Evolutionary conservation across 176 grass and related monocot species (phyloP).

Genomic region (Phoenix dactylifera): DNA sequence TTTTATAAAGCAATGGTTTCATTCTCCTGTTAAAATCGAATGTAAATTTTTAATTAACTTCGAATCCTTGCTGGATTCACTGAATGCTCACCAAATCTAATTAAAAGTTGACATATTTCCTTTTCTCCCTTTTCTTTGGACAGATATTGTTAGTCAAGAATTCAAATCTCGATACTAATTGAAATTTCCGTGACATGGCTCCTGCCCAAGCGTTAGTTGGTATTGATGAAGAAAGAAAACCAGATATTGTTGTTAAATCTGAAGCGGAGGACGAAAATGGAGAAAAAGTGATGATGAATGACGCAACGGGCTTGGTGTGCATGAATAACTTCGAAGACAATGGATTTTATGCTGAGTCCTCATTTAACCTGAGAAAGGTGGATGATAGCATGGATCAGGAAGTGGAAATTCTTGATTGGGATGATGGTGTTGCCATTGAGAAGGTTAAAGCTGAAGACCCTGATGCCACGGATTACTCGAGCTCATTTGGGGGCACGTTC

Average conservation of each 20-base stretch:
- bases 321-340: constrained; percentile 1
- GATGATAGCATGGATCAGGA: constrained; percentile 3
- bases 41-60: too few relatives aligned
- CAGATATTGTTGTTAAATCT: constrained; percentile 12
- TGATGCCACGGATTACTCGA: constrained; percentile 73
- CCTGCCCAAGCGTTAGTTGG: constrained; percentile 25
- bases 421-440: neutral
- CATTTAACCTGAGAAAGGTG: neutral
- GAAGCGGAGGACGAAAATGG: constrained; percentile 16
- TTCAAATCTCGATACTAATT: neutral
- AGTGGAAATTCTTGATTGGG: constrained; percentile 26
- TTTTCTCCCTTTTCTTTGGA: neutral
- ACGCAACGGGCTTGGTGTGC: constrained; percentile 3
- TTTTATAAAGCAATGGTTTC: too few relatives aligned
- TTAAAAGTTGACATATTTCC: too few relatives aligned
- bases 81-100: too few relatives aligned
- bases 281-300: neutral
- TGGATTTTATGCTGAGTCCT: neutral
- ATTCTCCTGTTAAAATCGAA: too few relatives aligned
- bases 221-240: constrained; percentile 12
- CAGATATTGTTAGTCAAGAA: neutral
- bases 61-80: too few relatives aligned
- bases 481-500: constrained; percentile 80
- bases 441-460: constrained; percentile 38
- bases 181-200: constrained; percentile 9